Base-by-base conservation (phyloP, 305 asterid genomes). In the Andrographis paniculata region DNA sequence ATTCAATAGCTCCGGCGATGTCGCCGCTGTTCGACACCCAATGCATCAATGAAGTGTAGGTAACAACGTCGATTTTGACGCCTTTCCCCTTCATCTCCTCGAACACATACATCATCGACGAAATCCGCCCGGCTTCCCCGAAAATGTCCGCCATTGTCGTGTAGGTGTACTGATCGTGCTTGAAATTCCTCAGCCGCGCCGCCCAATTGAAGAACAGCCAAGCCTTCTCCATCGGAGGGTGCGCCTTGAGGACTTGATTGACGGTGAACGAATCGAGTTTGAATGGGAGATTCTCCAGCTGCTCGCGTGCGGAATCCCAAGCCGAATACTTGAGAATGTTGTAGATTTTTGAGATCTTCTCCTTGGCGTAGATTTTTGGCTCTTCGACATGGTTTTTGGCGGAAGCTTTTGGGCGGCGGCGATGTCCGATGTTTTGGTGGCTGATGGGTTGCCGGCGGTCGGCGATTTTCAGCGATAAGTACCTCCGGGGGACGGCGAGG, bases 181-280 rank as follows among this genome's bases (percentile, higher is more conserved):
- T 83, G 69, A 86, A 83, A 5, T 61, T 75, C 49, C 63, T 68
- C 43, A 58, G 48, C 53, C 53, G 50, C 14, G 84, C 65, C 35
- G 76, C 89, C 98, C 98, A 91, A 50, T 75, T 78, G 81, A 91
- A 91, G 68, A 91, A 83, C 55, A 91, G 80, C 98, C 98, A 91
- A 21, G 95, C 70, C 53, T 91, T 91, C 42, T 91, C 87, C 96
- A 86, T 73, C 33, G 95, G 96, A 0, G 98, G 98, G 37, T 91
- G 98, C 7, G 95, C 53, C 66, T 86, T 91, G 73, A 91, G 95
- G 45, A 79, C 96, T 69, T 80, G 95, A 57, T 46, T 89, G 33
- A 86, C 88, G 8, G 85, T 80, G 69, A 51, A 83, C 41, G 98
- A 91, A 70, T 91, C 94, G 96, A 94, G 86, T 73, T 65, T 86